Evolutionary conservation across 352 stramenopile genomes (phyloP), one percentile per base, ranked within the genome.

Genomic region (Pythium vanterpoolii): DNA sequence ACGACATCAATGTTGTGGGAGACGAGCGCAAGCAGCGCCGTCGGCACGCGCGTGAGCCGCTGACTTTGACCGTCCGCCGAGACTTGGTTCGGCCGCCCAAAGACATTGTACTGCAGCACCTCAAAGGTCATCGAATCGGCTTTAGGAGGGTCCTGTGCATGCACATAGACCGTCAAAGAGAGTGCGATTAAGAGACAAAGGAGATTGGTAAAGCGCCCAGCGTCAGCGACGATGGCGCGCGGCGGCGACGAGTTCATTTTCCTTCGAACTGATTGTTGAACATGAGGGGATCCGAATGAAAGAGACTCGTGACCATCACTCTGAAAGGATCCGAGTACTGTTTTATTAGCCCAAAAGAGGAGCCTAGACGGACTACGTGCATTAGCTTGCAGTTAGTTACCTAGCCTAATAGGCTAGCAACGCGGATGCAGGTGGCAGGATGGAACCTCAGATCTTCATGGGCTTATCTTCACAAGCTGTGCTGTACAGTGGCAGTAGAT

Each of bases 81-180:
- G 19, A 94, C 76, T 62, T 87, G 68, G 39, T 72, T 74, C 21
- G 84, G 82, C 4, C 84, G 71, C 3, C 80, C 82, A 63, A 94
- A 94, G 5, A 92, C 61, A 60, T 94, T 94, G 72, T 94, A 94
- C 74, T 94, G 48, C 3, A 69, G 43, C 31, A 64, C 60, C 26
- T 67, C 33, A 45, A 67, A 67, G 33, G 16, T 8, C 60, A 67
- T 67, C 8, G 50, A 54, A 19, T 47, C 27, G 27, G 45, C 44
- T 34, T 48, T 48, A 16, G 45, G 3, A 2, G 26, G 13, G 3
- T 38, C 24, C 1, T 19, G 31, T 5, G 21, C 47, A n/a, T 14
- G 18, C 47, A 19, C 43, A 1, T 13, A 27, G 39, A 45, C n/a
- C 5, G 39, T 19, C 18, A 45, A 11, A 27, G 39, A 18, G 39